phyloP scores from a whole-genome alignment of 345 rosid species.

The Ailanthus altissimus region DNA sequence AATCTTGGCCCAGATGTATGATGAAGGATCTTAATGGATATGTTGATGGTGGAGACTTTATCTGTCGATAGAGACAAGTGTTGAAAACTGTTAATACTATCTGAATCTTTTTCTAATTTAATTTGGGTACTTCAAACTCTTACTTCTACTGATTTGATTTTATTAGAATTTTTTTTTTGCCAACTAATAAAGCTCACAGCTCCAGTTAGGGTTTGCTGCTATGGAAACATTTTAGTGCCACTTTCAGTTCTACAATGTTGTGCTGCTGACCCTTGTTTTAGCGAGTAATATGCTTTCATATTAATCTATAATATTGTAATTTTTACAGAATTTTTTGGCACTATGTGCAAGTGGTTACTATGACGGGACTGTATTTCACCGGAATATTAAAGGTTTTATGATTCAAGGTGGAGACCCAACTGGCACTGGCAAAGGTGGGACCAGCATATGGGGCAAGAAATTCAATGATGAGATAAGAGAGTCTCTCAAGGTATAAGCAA shows the following conservation, averaged over 20 bases:
- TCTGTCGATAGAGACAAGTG: not conserved
- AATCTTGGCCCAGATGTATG: not conserved
- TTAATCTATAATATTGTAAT: not conserved
- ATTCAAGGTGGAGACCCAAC: conserved; percentile 99
- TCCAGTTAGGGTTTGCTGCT: not conserved
- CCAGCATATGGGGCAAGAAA: conserved; percentile 98
- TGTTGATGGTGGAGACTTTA: not conserved
- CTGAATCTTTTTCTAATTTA: not conserved
- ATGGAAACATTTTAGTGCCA: not conserved
- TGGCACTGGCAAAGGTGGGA: conserved; percentile 96
- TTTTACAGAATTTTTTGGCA: conserved; percentile 85
- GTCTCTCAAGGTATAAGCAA: conserved; percentile 80
- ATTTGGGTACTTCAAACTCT: not conserved
- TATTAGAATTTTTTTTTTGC: not conserved
- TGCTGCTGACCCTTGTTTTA: not conserved
- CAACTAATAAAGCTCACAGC: not conserved
- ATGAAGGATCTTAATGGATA: not conserved
- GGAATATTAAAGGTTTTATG: conserved; percentile 97
- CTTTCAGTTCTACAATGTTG: not conserved
- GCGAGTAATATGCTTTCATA: not conserved
- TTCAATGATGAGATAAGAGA: conserved; percentile 96
- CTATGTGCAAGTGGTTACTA: conserved; percentile 93
- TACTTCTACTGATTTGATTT: not conserved
- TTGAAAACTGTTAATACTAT: not conserved
- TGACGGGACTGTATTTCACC: conserved; percentile 85